phyloP scores from a whole-genome alignment of 768 basidiomycete species.

The Vararia minispora region DNA sequence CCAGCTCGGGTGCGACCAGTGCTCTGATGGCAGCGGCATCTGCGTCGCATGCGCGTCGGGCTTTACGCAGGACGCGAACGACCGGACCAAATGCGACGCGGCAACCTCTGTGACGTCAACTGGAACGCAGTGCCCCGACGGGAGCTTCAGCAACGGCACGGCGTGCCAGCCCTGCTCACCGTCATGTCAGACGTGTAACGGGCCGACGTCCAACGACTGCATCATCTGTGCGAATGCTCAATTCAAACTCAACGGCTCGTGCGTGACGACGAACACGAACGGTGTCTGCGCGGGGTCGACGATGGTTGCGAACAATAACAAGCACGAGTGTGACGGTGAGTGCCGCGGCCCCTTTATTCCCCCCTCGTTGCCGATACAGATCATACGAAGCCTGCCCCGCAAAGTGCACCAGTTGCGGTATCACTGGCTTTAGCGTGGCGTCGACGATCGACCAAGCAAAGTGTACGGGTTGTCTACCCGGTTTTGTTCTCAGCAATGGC shows the following conservation, averaged over 20 bases:
- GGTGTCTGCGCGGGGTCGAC: conserved; percentile 68
- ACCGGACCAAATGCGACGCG: conserved; percentile 55
- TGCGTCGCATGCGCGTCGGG: conserved; percentile 66
- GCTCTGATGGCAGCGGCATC: conserved; percentile 53
- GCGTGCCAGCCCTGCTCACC: conserved; percentile 50
- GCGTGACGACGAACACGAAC: conserved; percentile 50
- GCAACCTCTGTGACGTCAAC: conserved; percentile 35
- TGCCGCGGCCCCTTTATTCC: conserved; percentile 13
- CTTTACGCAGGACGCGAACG: conserved; percentile 55
- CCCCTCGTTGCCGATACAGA: conserved; percentile 2
- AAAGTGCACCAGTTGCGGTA: conserved; percentile 70
- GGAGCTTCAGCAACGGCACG: conserved; percentile 48
- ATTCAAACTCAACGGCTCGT: conserved; percentile 55
- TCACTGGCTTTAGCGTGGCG: conserved; percentile 56
- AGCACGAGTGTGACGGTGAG: conserved; percentile 77
- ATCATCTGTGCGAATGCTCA: conserved; percentile 51
- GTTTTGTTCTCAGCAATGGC: conserved; percentile 60
- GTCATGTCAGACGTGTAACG: conserved; percentile 61
- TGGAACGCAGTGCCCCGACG: conserved; percentile 51
- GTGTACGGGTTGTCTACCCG: conserved; percentile 73
- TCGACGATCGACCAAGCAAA: conserved; percentile 57
- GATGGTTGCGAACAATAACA: conserved; percentile 71
- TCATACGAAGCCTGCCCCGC: conserved; percentile 57
- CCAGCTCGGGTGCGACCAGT: conserved; percentile 58
- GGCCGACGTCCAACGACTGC: conserved; percentile 59